These are phyloP conservation scores for Auriscalpium vulgare DNA, from an alignment of 768 basidiomycete species.

Conservation along the genomic window DNA sequence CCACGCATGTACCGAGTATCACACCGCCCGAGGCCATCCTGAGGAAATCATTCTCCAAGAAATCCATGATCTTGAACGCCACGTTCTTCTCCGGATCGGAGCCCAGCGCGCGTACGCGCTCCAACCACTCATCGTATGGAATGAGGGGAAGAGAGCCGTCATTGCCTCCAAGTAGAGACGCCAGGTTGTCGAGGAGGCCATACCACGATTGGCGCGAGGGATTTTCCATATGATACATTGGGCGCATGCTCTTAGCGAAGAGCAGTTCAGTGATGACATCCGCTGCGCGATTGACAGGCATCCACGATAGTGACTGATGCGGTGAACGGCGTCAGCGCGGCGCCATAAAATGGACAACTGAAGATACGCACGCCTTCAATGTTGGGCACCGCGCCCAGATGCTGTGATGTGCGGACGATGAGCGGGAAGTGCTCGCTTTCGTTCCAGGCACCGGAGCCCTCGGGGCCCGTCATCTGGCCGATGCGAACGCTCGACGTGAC, in stretches of 20 bases:
- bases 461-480: constrained; percentile 31
- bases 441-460: constrained; percentile 31
- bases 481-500: constrained; percentile 24
- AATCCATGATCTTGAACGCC: constrained; percentile 23
- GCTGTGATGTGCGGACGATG: constrained; percentile 24
- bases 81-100: constrained; percentile 20
- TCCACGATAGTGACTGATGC: constrained; percentile 28
- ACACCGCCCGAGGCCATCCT: constrained; percentile 26
- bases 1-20: constrained; percentile 22
- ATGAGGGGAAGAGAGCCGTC: constrained; percentile 16
- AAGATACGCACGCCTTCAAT: constrained; percentile 23
- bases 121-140: constrained; percentile 24
- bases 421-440: constrained; percentile 31
- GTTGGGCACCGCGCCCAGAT: constrained; percentile 21
- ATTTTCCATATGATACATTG: constrained; percentile 30
- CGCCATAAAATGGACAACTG: neutral
- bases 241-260: constrained; percentile 24
- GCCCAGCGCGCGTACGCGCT: constrained; percentile 21
- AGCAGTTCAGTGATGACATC: constrained; percentile 24
- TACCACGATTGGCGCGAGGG: constrained; percentile 29
- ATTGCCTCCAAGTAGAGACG: constrained; percentile 16
- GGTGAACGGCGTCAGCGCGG: neutral
- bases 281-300: constrained; percentile 28
- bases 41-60: constrained; percentile 27
- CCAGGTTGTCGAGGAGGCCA: constrained; percentile 23